These are phyloP conservation scores for Coemansia sp. DNA, from an alignment of 192 early-diverging fungal species.

Conservation along the genomic window DNA sequence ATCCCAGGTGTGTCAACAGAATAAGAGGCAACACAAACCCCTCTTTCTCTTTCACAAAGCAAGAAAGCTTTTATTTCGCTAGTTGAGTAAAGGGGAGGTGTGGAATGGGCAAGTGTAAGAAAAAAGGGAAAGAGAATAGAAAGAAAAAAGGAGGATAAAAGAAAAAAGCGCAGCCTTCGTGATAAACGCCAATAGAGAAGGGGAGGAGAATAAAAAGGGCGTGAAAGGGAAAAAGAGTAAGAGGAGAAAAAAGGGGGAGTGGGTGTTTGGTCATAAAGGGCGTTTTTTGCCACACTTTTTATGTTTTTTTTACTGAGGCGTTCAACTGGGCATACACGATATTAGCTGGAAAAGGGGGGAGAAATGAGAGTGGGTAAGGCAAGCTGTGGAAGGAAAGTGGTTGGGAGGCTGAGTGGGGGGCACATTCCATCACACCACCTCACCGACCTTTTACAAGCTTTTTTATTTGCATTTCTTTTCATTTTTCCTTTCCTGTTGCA, in stretches of 20 bases:
- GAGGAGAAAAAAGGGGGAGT: background rate
- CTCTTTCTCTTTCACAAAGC: no score
- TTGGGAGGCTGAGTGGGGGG: no score
- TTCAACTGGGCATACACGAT: background rate
- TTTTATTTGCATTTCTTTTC: no score
- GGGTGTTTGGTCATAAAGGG: no score
- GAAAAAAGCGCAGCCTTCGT: background rate
- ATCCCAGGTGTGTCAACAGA: no score
- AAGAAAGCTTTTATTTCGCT: no score
- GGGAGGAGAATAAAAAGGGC: background rate
- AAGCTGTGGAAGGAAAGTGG: no score
- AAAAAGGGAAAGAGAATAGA: conserved; percentile 3
- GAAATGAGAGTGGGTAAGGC: no score
- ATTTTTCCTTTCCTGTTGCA: background rate
- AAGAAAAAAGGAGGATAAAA: background rate
- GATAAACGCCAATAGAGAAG: background rate
- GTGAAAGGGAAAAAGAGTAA: background rate
- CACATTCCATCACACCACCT: no score
- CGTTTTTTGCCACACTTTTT: background rate
- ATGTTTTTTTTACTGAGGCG: background rate
- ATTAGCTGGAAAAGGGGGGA: background rate
- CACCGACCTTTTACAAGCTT: no score
- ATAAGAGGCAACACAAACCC: no score
- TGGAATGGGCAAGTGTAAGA: background rate
- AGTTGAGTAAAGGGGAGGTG: background rate